Percentiles rank a stretch among this genome's conserved stretches.
Conservation (phyloP, 2,329 filamentous ascomycete species). For the Sodiomyces alkalinus region DNA sequence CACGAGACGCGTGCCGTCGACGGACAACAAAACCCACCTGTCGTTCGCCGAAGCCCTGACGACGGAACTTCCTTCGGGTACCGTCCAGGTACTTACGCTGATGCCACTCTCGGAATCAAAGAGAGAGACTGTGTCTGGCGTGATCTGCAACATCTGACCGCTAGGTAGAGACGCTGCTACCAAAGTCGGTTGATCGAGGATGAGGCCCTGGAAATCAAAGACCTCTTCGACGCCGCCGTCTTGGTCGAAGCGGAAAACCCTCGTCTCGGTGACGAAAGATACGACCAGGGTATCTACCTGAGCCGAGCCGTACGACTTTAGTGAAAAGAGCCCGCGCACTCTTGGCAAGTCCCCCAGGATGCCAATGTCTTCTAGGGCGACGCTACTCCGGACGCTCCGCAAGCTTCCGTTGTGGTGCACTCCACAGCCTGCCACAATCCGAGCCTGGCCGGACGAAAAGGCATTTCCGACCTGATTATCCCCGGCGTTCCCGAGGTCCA, state of each 20-base stretch:
- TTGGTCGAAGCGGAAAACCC: conserved; percentile 61
- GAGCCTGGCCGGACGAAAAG: conserved; percentile 87
- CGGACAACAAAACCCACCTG: conserved; percentile 54
- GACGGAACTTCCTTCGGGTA: conserved; percentile 37
- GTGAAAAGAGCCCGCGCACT: conserved; percentile 57
- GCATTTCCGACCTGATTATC: conserved; percentile 65
- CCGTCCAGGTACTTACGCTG: conserved; percentile 6
- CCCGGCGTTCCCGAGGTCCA: conserved; percentile 85
- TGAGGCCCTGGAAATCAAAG: conserved; percentile 56
- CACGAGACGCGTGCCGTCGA: conserved; percentile 58
- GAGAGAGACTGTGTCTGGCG: conserved; percentile 3
- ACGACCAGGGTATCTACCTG: conserved; percentile 59
- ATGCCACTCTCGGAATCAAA: conserved; percentile 7
- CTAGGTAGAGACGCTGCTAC: conserved; percentile 41
- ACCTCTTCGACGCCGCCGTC: conserved; percentile 77
- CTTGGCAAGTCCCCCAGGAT: conserved; percentile 65
- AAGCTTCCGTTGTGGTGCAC: conserved; percentile 80
- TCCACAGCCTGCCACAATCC: conserved; percentile 85
- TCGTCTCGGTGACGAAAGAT: conserved; percentile 70
- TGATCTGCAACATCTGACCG: conserved; percentile 6
- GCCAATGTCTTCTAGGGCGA: conserved; percentile 78
- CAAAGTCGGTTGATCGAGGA: conserved; percentile 56
- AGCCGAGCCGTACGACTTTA: conserved; percentile 34
- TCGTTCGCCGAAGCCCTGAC: conserved; percentile 66
- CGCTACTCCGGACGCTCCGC: conserved; percentile 81